A percentile compares a stretch with the other conserved stretches of the same genome.
Conservation (phyloP, 2,329 filamentous ascomycete genomes). For the Coleophoma crateriformis region DNA sequence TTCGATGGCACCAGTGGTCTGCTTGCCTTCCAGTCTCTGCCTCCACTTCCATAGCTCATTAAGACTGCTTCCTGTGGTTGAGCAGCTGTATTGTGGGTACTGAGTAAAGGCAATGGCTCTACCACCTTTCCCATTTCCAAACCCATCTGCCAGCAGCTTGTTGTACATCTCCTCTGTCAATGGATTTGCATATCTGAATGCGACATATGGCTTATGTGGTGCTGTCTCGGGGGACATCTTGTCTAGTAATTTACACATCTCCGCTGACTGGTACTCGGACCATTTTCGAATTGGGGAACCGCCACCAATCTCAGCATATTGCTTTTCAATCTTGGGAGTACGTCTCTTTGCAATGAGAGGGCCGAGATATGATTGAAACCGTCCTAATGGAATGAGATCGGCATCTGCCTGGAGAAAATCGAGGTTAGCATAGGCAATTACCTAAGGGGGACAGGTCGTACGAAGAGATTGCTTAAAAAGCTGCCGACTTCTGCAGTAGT, state of each 20-base stretch:
- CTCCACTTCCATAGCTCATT: slow-evolving; percentile 99
- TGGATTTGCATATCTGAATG: slow-evolving; percentile 91
- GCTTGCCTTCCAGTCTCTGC: slow-evolving; percentile 77
- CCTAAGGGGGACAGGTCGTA: slow-evolving; percentile 38
- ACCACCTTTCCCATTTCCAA: slow-evolving; percentile 84
- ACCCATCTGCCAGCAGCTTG: slow-evolving; percentile 77
- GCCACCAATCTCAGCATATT: slow-evolving; percentile 91
- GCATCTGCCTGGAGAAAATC: slow-evolving; percentile 63
- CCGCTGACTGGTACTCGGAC: slow-evolving; percentile 88
- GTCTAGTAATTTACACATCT: slow-evolving; percentile 98
- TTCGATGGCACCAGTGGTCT: slow-evolving; percentile 64
- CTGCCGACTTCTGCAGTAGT: slow-evolving; percentile 82
- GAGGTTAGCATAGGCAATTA: slow-evolving; percentile 4
- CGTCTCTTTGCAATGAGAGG: slow-evolving; percentile 79
- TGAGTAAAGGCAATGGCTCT: slow-evolving; percentile 96
- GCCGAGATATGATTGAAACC: slow-evolving; percentile 84
- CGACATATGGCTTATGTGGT: slow-evolving; percentile 95
- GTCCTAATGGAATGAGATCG: slow-evolving; percentile 92
- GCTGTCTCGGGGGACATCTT: slow-evolving; percentile 86
- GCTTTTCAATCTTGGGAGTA: slow-evolving; percentile 94
- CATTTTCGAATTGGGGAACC: slow-evolving; percentile 98
- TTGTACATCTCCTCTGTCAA: slow-evolving; percentile 93
- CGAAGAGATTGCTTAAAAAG: slow-evolving; percentile 89
- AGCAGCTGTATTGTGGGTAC: slow-evolving; percentile 98
- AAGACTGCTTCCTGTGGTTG: slow-evolving; percentile 89